These are phyloP conservation scores for Daldinia sp. DNA, from an alignment of 2,329 filamentous ascomycete species.

Conservation along the genomic window DNA sequence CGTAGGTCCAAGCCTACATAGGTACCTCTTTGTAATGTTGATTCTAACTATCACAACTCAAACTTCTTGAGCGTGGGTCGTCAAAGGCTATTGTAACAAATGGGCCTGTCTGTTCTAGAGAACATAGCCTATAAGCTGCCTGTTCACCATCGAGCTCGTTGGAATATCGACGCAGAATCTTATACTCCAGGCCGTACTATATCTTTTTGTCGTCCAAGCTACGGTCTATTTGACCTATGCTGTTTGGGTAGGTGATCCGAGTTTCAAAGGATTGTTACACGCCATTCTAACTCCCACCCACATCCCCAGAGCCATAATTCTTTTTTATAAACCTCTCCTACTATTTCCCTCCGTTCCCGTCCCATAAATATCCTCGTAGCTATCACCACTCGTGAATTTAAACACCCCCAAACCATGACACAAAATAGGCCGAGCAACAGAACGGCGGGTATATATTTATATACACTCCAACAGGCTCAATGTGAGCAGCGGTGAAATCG, in stretches of 20 bases:
- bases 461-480: constrained; percentile 28
- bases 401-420: constrained; percentile 17
- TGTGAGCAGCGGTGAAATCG: constrained; percentile 3
- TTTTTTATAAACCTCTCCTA: constrained; percentile 4
- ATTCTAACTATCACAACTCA: neutral
- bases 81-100: neutral
- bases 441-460: constrained; percentile 35
- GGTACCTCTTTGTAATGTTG: neutral
- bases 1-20: neutral
- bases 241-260: constrained; percentile 2
- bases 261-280: constrained; percentile 16
- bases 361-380: constrained; percentile 25
- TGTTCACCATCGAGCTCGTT: neutral
- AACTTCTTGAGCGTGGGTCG: neutral
- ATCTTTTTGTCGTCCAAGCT: constrained; percentile 13
- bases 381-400: constrained; percentile 25
- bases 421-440: constrained; percentile 22
- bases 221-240: constrained; percentile 7
- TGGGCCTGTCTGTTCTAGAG: neutral
- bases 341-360: constrained; percentile 15
- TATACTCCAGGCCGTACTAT: constrained; percentile 3
- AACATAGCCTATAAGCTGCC: neutral
- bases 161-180: neutral
- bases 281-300: constrained; percentile 20
- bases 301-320: constrained; percentile 14